Evolutionary conservation across 2,329 filamentous ascomycete species (phyloP).

Genomic region (Ophiobolus disseminans): DNA sequence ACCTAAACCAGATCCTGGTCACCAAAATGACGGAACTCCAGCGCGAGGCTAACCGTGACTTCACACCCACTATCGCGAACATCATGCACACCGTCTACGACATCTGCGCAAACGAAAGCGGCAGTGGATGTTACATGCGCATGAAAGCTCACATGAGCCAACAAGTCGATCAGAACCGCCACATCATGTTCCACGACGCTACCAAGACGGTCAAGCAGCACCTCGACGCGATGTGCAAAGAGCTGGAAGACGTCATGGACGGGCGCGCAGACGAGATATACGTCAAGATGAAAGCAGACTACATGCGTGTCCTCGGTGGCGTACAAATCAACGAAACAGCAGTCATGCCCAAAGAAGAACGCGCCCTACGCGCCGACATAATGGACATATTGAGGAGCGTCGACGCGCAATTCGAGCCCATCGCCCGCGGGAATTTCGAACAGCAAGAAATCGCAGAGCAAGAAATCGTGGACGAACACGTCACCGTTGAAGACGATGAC

Average conservation of each 20-base stretch:
- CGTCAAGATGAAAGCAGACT: constrained; percentile 46
- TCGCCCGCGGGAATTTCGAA: constrained; percentile 27
- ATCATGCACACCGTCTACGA: constrained; percentile 59
- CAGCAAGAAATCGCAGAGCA: neutral
- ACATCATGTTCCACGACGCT: constrained; percentile 60
- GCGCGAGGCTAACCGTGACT: constrained; percentile 62
- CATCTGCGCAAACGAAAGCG: constrained; percentile 54
- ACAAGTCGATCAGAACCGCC: constrained; percentile 52
- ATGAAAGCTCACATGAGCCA: constrained; percentile 61
- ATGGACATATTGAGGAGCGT: constrained; percentile 21
- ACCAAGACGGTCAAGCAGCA: constrained; percentile 50
- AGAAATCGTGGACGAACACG: neutral
- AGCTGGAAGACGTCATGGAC: constrained; percentile 53
- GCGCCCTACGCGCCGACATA: constrained; percentile 21
- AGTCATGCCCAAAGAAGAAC: constrained; percentile 21
- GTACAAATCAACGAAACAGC: constrained; percentile 11
- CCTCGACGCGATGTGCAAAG: constrained; percentile 53
- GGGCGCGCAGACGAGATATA: constrained; percentile 56
- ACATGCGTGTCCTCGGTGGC: constrained; percentile 46
- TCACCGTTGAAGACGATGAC: neutral
- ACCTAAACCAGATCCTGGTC: constrained; percentile 44
- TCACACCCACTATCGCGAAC: constrained; percentile 56
- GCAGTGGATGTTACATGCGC: constrained; percentile 55
- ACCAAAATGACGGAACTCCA: constrained; percentile 55
- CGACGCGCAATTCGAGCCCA: constrained; percentile 29